Conservation (phyloP, 306 rosid genomes). For the Pyrus pyrifolia region DNA sequence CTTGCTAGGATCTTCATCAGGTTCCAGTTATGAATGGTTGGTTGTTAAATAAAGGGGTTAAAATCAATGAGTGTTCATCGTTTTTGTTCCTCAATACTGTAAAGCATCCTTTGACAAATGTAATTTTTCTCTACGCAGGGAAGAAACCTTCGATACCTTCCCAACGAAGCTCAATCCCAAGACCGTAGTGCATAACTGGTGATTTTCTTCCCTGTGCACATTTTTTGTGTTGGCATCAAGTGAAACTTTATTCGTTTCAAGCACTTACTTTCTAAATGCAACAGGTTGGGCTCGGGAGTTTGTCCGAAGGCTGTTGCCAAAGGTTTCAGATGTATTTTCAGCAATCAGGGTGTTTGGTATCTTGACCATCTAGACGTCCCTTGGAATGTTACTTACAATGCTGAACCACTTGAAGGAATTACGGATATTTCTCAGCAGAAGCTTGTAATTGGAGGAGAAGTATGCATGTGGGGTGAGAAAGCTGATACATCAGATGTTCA, state of each 20-base stretch:
- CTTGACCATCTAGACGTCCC: constrained; percentile 95
- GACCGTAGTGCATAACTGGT: constrained; percentile 96
- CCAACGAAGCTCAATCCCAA: constrained; percentile 62
- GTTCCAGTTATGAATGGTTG: not conserved
- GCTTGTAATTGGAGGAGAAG: constrained; percentile 95
- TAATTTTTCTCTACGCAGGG: constrained; percentile 54
- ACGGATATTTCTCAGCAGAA: constrained; percentile 40
- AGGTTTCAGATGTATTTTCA: constrained; percentile 93
- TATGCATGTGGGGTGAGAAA: constrained; percentile 94
- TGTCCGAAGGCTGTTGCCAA: constrained; percentile 77
- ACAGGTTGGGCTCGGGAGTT: constrained; percentile 81
- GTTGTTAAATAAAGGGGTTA: not conserved
- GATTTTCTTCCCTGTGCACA: constrained; percentile 22
- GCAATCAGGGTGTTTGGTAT: constrained; percentile 95
- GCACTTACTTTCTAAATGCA: not conserved
- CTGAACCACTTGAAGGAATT: constrained; percentile 86
- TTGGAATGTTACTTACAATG: constrained; percentile 60
- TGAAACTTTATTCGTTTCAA: constrained; percentile 10
- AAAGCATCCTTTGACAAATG: constrained; percentile 4
- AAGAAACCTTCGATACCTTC: constrained; percentile 85
- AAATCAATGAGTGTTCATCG: not conserved
- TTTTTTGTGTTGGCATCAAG: constrained; percentile 9
- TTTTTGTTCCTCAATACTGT: not conserved
- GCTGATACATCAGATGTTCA: constrained; percentile 80
- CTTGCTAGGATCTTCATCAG: not conserved